Evolutionary conservation across 2,329 filamentous ascomycete species (phyloP).

Genomic region (Cercospora zeina): DNA sequence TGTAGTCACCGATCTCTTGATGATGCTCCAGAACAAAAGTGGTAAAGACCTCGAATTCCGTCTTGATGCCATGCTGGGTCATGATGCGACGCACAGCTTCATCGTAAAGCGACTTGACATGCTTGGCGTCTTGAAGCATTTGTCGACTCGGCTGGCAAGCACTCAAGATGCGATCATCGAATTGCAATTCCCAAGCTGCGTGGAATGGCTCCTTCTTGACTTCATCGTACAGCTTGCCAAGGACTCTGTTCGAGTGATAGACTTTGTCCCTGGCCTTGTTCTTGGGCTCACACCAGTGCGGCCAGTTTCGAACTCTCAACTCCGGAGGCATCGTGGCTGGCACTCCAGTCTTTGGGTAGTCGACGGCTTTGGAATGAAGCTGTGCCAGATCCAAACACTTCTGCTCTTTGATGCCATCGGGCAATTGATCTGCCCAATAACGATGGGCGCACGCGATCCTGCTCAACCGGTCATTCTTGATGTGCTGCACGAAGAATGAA

Average conservation of each 20-base stretch:
- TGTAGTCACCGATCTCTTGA: constrained; percentile 73
- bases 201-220: constrained; percentile 68
- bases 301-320: constrained; percentile 66
- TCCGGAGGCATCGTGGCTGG: constrained; percentile 66
- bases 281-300: constrained; percentile 78
- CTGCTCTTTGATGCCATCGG: constrained; percentile 63
- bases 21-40: constrained; percentile 79
- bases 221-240: constrained; percentile 81
- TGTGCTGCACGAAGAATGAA: constrained; percentile 85
- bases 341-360: constrained; percentile 88
- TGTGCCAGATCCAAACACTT: constrained; percentile 73
- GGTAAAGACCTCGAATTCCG: constrained; percentile 90
- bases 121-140: constrained; percentile 59
- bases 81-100: constrained; percentile 73
- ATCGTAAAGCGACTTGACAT: constrained; percentile 78
- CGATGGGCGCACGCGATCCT: constrained; percentile 81
- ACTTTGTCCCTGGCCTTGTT: constrained; percentile 47
- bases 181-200: constrained; percentile 69
- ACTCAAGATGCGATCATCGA: constrained; percentile 72
- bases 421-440: constrained; percentile 65
- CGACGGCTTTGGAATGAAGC: constrained; percentile 87
- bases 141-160: constrained; percentile 59
- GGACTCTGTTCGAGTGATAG: constrained; percentile 69
- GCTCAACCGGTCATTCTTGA: constrained; percentile 83
- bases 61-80: constrained; percentile 77